Conservation (phyloP, 1,139 yeast species). For the Tardiomyces blankii region DNA sequence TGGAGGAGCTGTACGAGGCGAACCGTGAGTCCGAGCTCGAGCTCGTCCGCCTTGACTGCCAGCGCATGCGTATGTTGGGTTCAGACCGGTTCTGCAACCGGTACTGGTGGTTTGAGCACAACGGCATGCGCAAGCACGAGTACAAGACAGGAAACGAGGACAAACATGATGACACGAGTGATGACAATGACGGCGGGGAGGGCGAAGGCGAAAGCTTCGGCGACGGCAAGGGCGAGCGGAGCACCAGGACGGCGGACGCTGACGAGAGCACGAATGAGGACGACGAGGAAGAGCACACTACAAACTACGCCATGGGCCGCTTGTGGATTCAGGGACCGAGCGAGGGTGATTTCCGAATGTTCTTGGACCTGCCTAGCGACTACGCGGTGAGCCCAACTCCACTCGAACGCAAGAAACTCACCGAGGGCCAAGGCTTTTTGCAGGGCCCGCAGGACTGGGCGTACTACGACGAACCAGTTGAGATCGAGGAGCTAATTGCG, state of each 20-base stretch:
- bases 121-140: constrained; percentile 57
- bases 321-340: constrained; percentile 93
- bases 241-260: too few species aligned
- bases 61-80: constrained; percentile 68
- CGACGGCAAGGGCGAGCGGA: constrained; percentile 31
- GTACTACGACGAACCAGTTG: constrained; percentile 51
- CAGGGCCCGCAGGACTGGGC: constrained; percentile 53
- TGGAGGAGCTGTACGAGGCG: constrained; percentile 12
- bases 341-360: constrained; percentile 42
- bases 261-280: constrained; percentile 26
- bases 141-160: constrained; percentile 5
- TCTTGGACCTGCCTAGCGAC: constrained; percentile 21
- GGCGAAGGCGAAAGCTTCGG: constrained; percentile 11
- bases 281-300: constrained; percentile 33
- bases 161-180: constrained; percentile 1
- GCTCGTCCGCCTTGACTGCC: constrained; percentile 44
- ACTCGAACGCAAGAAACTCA: constrained; percentile 51
- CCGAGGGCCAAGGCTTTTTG: constrained; percentile 51
- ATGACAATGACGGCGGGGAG: constrained; percentile 10
- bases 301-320: constrained; percentile 70
- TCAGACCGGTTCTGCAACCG: constrained; percentile 74
- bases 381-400: constrained; percentile 2
- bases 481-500: constrained; percentile 42
- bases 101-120: constrained; percentile 93
- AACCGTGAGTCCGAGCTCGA: constrained; percentile 27